Evolutionary conservation across 176 grass and related monocot species (phyloP), one percentile per base, ranked within the genome.

Genomic region (Rhynchospora pubera): DNA sequence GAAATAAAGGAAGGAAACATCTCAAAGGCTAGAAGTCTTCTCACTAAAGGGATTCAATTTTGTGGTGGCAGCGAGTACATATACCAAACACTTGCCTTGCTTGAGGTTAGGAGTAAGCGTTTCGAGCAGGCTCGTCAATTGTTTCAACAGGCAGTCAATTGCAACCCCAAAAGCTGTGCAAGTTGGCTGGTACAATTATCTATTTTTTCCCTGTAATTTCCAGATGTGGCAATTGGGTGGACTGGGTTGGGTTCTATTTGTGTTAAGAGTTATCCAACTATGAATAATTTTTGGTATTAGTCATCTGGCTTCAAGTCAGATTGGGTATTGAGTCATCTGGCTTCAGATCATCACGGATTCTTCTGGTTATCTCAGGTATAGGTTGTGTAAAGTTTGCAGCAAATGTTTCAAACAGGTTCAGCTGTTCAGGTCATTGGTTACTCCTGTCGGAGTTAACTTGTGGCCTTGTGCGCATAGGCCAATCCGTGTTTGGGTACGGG

Each of bases 61-160:
- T 92, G 95, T 86, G 95, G 95, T 73, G 95, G 92, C 61, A 98
- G 94, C 82, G 95, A 98, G 62, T 98, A 98, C 84, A 91, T 98
- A 86, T 98, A 98, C 82, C 95, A 98, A 84, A 98, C 90, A 65
- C 95, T 98, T 88, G 92, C 95, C 64, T 91, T 98, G 62, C 92
- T 98, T 84, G 92, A 98, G 85, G 95, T 93, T 76, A 98, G 85
- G 88, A 91, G 87, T 86, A 86, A 93, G 73, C 87, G 95, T 45
- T 91, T 93, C 64, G 75, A 94, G 57, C 89, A 92, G 81, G 95
- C 95, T n/a, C 79, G 85, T 6, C 86, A 87, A 81, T 87, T 98
- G 79, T 98, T 98, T 66, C 80, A 93, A 70, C 95, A 92, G 88
- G 95, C 95, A 18, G 87, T 91, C 81, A 78, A 88, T 83, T 98